These are phyloP conservation scores for Trichomonas gallinae DNA, from an alignment of 208 protist genomes.

Conservation along the genomic window DNA sequence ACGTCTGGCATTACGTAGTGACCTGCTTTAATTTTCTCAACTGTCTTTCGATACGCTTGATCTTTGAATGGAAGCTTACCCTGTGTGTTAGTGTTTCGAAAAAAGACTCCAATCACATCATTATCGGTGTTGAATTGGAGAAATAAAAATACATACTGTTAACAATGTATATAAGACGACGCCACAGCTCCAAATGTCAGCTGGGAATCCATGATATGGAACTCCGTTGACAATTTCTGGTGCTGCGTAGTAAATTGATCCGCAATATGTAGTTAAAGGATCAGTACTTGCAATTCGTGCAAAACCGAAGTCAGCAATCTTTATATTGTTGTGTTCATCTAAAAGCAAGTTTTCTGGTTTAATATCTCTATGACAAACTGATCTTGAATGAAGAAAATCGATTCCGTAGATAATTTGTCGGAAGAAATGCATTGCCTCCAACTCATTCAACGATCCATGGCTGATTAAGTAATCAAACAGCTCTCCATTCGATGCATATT, in stretches of 20 bases:
- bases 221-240: slow-evolving; percentile 21
- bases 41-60: neutral
- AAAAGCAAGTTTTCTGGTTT: neutral
- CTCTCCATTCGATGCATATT: slow-evolving; percentile 12
- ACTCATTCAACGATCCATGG: neutral
- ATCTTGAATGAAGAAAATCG: neutral
- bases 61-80: neutral
- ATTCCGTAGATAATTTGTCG: neutral
- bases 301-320: slow-evolving; percentile 28
- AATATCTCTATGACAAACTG: slow-evolving; percentile 2
- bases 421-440: neutral
- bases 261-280: slow-evolving; percentile 19
- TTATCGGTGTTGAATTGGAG: neutral
- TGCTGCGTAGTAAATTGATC: slow-evolving; percentile 25
- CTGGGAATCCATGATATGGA: neutral
- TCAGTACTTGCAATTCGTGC: slow-evolving; percentile 1
- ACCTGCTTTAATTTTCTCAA: neutral
- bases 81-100: neutral
- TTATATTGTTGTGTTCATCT: slow-evolving; percentile 9
- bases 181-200: slow-evolving; percentile 26
- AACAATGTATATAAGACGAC: slow-evolving; percentile 28
- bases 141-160: neutral
- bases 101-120: neutral
- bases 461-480: neutral
- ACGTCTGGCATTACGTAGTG: neutral